Evolutionary conservation across 2,329 filamentous ascomycete genomes (phyloP).

Genomic region (Apiospora arundinis): DNA sequence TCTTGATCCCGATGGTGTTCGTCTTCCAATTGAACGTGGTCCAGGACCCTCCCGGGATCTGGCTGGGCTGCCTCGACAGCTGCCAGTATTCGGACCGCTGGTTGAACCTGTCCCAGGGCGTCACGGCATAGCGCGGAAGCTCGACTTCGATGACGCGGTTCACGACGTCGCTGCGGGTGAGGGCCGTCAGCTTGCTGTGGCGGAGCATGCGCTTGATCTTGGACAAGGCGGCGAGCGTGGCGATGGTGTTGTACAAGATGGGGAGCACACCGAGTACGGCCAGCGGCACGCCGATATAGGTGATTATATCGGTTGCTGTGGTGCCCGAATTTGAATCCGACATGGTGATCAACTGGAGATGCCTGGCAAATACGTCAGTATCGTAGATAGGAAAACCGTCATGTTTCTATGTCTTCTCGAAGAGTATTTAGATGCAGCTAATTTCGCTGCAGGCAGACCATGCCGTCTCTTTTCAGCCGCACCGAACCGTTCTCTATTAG

Average conservation of each 20-base stretch:
- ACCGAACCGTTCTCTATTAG: constrained; percentile 12
- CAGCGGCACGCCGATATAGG: constrained; percentile 63
- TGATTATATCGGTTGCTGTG: constrained; percentile 57
- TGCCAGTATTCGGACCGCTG: constrained; percentile 64
- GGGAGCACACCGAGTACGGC: constrained; percentile 66
- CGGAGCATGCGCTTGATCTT: constrained; percentile 65
- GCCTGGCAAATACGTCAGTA: neutral
- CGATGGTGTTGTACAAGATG: constrained; percentile 69
- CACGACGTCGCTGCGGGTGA: constrained; percentile 68
- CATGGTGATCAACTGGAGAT: neutral
- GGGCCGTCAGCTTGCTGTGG: constrained; percentile 61
- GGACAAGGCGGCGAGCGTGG: constrained; percentile 64
- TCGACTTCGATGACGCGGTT: constrained; percentile 72
- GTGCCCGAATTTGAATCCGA: constrained; percentile 23
- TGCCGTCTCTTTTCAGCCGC: constrained; percentile 29
- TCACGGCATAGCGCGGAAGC: constrained; percentile 68
- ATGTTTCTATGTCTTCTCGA: neutral
- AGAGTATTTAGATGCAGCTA: neutral
- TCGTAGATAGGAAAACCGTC: neutral
- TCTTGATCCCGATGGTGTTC: constrained; percentile 66
- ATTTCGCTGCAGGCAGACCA: neutral
- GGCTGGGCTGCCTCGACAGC: constrained; percentile 56
- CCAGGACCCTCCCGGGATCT: constrained; percentile 67
- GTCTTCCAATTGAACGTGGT: constrained; percentile 71
- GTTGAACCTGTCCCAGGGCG: constrained; percentile 61